A percentile compares a stretch with the other conserved stretches of the same genome.
Evolutionary conservation across 1,139 yeast genomes (phyloP).

Genomic region (Blastobotrys illinoisensis): DNA sequence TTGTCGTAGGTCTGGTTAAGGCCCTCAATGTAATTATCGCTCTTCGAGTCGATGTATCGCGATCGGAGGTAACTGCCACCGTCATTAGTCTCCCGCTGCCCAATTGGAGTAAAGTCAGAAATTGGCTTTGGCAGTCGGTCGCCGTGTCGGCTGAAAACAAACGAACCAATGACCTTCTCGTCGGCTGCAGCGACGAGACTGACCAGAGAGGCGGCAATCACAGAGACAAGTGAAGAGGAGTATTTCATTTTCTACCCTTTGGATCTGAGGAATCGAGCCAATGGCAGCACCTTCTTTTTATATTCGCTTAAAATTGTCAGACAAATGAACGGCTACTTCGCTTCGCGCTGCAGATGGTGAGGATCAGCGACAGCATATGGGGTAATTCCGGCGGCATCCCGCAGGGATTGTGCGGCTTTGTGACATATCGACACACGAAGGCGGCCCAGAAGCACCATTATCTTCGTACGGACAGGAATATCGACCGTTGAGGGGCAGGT

Average conservation of each 20-base stretch:
- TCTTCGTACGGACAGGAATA: neutral
- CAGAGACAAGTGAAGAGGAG: conserved; percentile 5
- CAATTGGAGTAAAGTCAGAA: conserved; percentile 36
- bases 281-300: neutral
- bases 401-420: neutral
- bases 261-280: neutral
- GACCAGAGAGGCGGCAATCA: conserved; percentile 8
- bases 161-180: conserved; percentile 36
- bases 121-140: conserved; percentile 43
- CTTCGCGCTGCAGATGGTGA: neutral
- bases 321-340: neutral
- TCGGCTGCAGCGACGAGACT: conserved; percentile 21
- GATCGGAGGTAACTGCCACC: conserved; percentile 38
- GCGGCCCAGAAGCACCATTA: neutral
- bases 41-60: conserved; percentile 37
- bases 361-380: neutral
- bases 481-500: neutral
- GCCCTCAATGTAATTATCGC: conserved; percentile 25
- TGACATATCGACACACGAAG: neutral
- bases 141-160: conserved; percentile 43
- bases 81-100: conserved; percentile 34
- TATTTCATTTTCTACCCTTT: conserved; percentile 5
- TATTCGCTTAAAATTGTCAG: neutral
- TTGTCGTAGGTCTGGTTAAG: conserved; percentile 29
- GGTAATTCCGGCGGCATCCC: neutral